Evolutionary conservation across 208 protist species (phyloP), one percentile per base, ranked within the genome.

Genomic region (Acanthamoeba castellanii): DNA sequence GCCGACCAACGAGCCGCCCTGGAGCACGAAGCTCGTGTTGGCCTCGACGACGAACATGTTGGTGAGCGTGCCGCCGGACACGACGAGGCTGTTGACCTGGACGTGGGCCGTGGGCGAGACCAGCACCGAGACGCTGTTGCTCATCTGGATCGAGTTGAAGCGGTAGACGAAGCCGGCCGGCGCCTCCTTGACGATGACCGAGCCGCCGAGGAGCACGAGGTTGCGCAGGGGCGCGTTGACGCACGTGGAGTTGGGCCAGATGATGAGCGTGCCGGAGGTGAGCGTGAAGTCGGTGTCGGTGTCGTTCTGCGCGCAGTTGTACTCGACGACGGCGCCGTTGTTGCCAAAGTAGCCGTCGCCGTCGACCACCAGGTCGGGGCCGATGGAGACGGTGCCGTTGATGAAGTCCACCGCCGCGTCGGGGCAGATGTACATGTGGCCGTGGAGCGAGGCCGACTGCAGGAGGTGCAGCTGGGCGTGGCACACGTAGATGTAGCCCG

Each of bases 401-500:
- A 72, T 30, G 45, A 93, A 78, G 88, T 82, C 52, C 32, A 93
- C 42, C 11, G 88, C 61, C 6, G 32, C 66, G 14, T 30, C 50
- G 64, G 88, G 42, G 66, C 88, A 93, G 25, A 93, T 81, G 70
- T 81, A 81, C 22, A 93, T 74, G 37, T 25, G 64, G 37, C 88
- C 88, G 50, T 74, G 34, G 27, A 93, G n/a, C 14, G 27, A 52
- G 61, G 37, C 88, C 66, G 66, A 82, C 37, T 59, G 47, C 32
- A 93, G 45, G n/a, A 93, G 37, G 32, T 93, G 37, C 34, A 93
- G 34, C 66, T 72, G 61, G 30, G 88, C 88, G 70, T 93, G 27
- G 42, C 88, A 93, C 42, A 93, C 70, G 66, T 93, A 93, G 88
- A 93, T 93, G 88, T 93, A 81, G 70, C 66, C 88, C 27, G 88